These are phyloP conservation scores for Crithidia mellificae DNA, from an alignment of 208 protist species.

Conservation along the genomic window DNA sequence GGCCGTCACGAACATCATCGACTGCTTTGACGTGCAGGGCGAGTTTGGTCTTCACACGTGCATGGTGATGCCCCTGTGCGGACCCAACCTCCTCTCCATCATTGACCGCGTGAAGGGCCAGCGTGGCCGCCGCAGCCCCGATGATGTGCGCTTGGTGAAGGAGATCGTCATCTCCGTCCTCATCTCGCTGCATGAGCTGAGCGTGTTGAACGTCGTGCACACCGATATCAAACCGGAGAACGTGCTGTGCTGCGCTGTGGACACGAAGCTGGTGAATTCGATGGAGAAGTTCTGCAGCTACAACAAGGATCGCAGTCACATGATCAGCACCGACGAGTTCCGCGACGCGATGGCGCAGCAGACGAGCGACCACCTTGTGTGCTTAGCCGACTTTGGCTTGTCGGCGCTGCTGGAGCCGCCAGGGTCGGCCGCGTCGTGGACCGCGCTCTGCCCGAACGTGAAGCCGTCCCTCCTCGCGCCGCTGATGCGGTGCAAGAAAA, in stretches of 20 bases:
- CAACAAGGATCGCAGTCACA: constrained; percentile 54
- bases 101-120: constrained; percentile 67
- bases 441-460: constrained; percentile 21
- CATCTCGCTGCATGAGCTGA: constrained; percentile 66
- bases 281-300: constrained; percentile 73
- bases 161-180: constrained; percentile 75
- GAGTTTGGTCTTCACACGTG: constrained; percentile 67
- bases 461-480: constrained; percentile 31
- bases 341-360: constrained; percentile 27
- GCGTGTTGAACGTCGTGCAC: constrained; percentile 82
- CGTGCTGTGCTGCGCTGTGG: constrained; percentile 69
- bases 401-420: constrained; percentile 62
- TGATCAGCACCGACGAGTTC: constrained; percentile 36
- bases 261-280: constrained; percentile 54
- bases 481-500: constrained; percentile 53
- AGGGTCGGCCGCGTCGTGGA: constrained; percentile 16
- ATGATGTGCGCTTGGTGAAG: constrained; percentile 79
- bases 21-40: constrained; percentile 75
- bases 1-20: constrained; percentile 71
- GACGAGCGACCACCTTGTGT: constrained; percentile 58
- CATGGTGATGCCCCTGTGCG: constrained; percentile 85
- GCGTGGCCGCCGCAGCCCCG: constrained; percentile 39
- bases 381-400: constrained; percentile 81
- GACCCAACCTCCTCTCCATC: constrained; percentile 82
- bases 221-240: constrained; percentile 94